Evolutionary conservation across 768 basidiomycete species (phyloP), one percentile per base, ranked within the genome.

Genomic region (Guyanaporus albipodus): DNA sequence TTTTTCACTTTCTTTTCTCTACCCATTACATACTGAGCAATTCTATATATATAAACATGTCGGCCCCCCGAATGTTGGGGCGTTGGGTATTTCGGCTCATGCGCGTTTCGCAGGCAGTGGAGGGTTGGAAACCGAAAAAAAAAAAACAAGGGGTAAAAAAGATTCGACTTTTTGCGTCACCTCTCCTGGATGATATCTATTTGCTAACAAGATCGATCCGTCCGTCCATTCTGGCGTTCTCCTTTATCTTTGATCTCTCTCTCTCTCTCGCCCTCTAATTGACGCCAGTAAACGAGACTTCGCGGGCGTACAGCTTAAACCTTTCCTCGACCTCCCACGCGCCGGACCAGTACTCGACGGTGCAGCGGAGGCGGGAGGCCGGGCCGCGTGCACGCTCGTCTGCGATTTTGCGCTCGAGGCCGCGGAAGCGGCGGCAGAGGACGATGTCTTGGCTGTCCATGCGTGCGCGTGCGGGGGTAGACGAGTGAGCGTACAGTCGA

Each of bases 291-390:
- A 44, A 37, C 26, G 56, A 52, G 14, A 48, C 36, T 32, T 7
- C 2, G 11, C 43, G 29, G 2, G 46, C 51, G 5, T 54, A 53
- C 44, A 29, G 31, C 32, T 60, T 63, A 58, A 91, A 87, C 35
- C 79, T 75, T 67, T 95, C 91, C 65, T 98, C 95, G 37, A 93
- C 83, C 64, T 97, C 91, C 95, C 95, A 98, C 35, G 93, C 94
- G 29, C 91, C 92, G 7, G 79, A 79, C 95, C 95, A 98, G 62
- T 89, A 86, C 55, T 80, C 73, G 48, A 93, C 78, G 44, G 82
- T 64, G 56, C 85, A 85, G 48, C 79, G 77, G 49, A 96, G 75
- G 10, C 88, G 88, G 10, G 68, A 67, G 29, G 64, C 66, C 34
- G 73, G 58, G 3, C 87, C 88, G 49, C 37, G 40, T 22, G 50